Evolutionary conservation across 805 yeast species (phyloP).

Genomic region (Wickerhamiella domercqiae): DNA sequence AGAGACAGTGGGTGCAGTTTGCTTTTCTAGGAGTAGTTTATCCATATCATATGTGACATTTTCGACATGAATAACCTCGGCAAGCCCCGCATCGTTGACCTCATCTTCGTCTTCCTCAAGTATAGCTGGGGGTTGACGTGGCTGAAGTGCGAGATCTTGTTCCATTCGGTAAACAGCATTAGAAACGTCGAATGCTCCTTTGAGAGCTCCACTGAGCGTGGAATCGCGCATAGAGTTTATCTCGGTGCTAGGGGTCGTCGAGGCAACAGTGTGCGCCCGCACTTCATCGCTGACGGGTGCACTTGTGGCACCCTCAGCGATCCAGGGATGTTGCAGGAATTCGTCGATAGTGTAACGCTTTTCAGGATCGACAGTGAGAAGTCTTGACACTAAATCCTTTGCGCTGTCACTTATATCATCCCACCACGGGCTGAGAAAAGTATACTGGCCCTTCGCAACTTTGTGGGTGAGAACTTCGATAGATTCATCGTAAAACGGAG

Average conservation of each 20-base stretch:
- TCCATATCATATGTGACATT: slow-evolving; percentile 12
- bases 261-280: slow-evolving; percentile 3
- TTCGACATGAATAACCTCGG: slow-evolving; percentile 13
- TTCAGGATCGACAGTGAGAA: slow-evolving; percentile 57
- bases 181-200: slow-evolving; percentile 75
- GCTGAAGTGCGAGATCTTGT: slow-evolving; percentile 35
- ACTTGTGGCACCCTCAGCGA: slow-evolving; percentile 23
- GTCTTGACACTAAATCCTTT: slow-evolving; percentile 48
- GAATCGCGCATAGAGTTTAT: slow-evolving; percentile 20
- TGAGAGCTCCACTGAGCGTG: slow-evolving; percentile 66
- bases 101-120: slow-evolving; percentile 26
- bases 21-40: slow-evolving; percentile 3
- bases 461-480: slow-evolving; percentile 60
- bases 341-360: slow-evolving; percentile 57
- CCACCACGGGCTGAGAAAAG: slow-evolving; percentile 78
- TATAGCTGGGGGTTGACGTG: slow-evolving; percentile 15
- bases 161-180: slow-evolving; percentile 75
- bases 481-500: slow-evolving; percentile 85
- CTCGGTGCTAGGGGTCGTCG: slow-evolving; percentile 9
- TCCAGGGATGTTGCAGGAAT: slow-evolving; percentile 66
- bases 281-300: slow-evolving; percentile 18
- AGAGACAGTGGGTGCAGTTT: not conserved
- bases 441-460: slow-evolving; percentile 65
- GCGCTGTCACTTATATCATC: slow-evolving; percentile 62
- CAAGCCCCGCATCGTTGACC: not conserved